Evolutionary conservation across 257 asterid genomes (phyloP).

Genomic region (Capsicum pubescens): DNA sequence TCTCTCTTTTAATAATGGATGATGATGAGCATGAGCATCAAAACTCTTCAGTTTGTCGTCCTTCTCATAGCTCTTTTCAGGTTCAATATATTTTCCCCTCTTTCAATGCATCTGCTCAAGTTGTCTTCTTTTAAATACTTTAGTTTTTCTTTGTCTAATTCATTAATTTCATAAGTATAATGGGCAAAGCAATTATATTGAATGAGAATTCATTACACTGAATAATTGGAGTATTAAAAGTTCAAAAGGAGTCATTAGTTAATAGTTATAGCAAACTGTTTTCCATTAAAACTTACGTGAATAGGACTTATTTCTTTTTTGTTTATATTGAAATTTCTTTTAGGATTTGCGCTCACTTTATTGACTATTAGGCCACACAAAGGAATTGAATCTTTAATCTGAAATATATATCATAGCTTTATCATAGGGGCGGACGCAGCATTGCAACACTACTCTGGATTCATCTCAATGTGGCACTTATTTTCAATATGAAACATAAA

Average conservation of each 20-base stretch:
- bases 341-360: neutral
- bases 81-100: slow-evolving; percentile 30
- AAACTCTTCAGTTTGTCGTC: slow-evolving; percentile 40
- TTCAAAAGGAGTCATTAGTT: neutral
- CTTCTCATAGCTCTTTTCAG: slow-evolving; percentile 56
- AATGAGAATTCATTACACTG: neutral
- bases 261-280: neutral
- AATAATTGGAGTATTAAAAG: neutral
- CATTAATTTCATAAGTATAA: slow-evolving; percentile 2
- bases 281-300: too few species aligned
- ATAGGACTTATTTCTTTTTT: neutral
- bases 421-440: neutral
- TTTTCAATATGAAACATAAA: fast-evolving
- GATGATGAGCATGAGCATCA: slow-evolving; percentile 62
- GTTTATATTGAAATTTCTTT: neutral
- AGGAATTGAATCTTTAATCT: neutral
- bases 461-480: neutral
- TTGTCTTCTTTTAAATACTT: neutral
- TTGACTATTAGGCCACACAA: neutral
- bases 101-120: neutral
- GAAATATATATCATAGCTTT: neutral
- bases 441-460: too few species aligned
- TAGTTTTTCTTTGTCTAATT: neutral
- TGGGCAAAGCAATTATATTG: neutral
- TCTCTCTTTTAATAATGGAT: slow-evolving; percentile 86